Evolutionary conservation across 768 basidiomycete species (phyloP).

Genomic region (Pholiota molesta): DNA sequence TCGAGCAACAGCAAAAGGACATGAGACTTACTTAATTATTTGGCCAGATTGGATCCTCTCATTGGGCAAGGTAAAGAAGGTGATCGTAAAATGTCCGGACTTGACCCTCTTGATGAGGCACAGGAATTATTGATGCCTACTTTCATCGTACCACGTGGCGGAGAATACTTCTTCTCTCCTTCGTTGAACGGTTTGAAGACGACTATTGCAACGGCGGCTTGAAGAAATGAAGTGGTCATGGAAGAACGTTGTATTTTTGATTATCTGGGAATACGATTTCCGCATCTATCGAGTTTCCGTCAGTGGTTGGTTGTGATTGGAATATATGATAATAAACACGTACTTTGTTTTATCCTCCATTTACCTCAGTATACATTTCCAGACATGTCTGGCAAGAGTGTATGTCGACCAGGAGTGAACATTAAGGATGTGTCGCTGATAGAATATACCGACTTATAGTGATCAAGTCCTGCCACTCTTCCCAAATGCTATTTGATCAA

Average conservation of each 20-base stretch:
- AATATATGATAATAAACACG: not conserved
- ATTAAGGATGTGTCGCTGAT: not conserved
- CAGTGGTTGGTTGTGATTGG: not conserved
- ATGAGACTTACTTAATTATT: not conserved
- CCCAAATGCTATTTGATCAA: too few species aligned
- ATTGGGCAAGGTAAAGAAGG: conserved; percentile 21
- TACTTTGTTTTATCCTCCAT: conserved; percentile 1
- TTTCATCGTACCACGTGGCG: conserved; percentile 44
- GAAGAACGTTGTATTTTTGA: not conserved
- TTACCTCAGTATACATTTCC: conserved; percentile 7
- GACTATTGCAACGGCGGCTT: conserved; percentile 19
- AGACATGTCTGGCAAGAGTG: conserved; percentile 2
- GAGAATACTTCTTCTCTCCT: conserved; percentile 56
- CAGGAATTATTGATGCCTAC: conserved; percentile 33
- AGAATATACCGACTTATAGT: not conserved
- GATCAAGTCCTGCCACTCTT: too few species aligned
- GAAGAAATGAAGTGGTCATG: not conserved
- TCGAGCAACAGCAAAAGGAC: not conserved
- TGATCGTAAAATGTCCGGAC: conserved; percentile 31
- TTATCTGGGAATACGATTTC: not conserved
- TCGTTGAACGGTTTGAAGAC: conserved; percentile 46
- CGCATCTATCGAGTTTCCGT: not conserved
- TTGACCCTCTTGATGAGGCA: conserved; percentile 41
- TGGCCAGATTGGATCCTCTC: conserved; percentile 21
- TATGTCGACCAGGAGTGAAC: not conserved